These are phyloP conservation scores for Cladosporium sp. DNA, from an alignment of 2,329 filamentous ascomycete species.

Conservation along the genomic window DNA sequence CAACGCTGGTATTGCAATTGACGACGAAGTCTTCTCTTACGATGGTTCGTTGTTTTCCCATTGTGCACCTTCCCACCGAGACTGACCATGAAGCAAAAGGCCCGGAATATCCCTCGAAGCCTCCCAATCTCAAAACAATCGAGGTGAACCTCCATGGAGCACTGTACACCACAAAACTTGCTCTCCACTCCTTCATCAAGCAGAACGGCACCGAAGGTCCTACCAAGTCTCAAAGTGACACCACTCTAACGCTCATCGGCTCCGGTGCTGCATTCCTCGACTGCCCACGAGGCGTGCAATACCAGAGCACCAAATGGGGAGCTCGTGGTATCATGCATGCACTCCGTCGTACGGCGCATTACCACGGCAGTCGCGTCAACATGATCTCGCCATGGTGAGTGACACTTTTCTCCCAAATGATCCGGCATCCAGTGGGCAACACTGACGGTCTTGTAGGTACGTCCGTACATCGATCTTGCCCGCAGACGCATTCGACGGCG, in stretches of 20 bases:
- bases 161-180: constrained; percentile 20
- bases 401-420: neutral
- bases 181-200: constrained; percentile 26
- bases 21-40: constrained; percentile 14
- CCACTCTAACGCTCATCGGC: constrained; percentile 16
- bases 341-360: constrained; percentile 28
- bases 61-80: neutral
- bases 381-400: constrained; percentile 36
- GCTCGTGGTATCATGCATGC: constrained; percentile 37
- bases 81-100: constrained; percentile 8
- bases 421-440: too few species aligned
- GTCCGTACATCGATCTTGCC: constrained; percentile 33
- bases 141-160: constrained; percentile 17
- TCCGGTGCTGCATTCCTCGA: constrained; percentile 16
- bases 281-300: constrained; percentile 29
- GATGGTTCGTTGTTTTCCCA: neutral
- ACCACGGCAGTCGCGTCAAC: constrained; percentile 34
- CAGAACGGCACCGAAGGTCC: constrained; percentile 28
- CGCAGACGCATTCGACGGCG: constrained; percentile 22
- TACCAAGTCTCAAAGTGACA: constrained; percentile 15
- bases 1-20: constrained; percentile 16
- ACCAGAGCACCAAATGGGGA: constrained; percentile 36
- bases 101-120: constrained; percentile 18
- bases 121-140: constrained; percentile 21
- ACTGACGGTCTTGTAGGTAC: constrained; percentile 25